Base-by-base conservation (phyloP, 495 filamentous ascomycete genomes). In the Penicillium steckii region DNA sequence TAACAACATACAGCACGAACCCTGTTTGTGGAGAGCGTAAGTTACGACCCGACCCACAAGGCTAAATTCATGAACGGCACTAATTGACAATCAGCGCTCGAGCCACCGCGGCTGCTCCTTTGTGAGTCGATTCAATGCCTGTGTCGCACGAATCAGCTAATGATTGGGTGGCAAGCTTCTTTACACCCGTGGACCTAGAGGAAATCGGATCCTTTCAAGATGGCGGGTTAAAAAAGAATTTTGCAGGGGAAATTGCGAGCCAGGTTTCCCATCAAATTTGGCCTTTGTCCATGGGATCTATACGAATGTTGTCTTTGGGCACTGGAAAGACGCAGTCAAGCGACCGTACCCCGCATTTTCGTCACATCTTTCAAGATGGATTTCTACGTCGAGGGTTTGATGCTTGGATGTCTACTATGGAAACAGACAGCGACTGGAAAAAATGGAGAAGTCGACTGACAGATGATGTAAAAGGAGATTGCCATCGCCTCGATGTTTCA, bases 211-310 rank as follows among this genome's bases (percentile, higher is more conserved):
- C 64, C 37, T 63, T 66, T 37, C 55, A 66, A 42, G 57, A 63
- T 55, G 60, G 64, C 3, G 60, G 57, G 4, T 47, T 66, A 26
- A 52, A 50, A 9, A 37, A 67, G 25, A 67, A 67, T 30, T 60
- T 64, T 41, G 57, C 58, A 3, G 56, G 53, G 9, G 57, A 53
- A 22, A 56, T 67, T 42, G 55, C 60, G 1, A 24, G 27, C 4
- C 41, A 56, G 17, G 23, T 62, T 3, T 55, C 48, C 26, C 23
- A 44, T 21, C 53, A 59, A 13, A 60, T 68, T 17, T 68, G 49
- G 62, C 51, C 58, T 0, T 29, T 22, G 15, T 37, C n/a, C 25
- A 21, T 27, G 1, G 51, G 52, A 2, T 49, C 47, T 15, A 51
- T 19, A 27, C 38, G 52, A 40, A 48, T 62, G 12, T 25, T 66